Conservation (phyloP, 371 early-diverging fungal species). For the Mortierella sp. region DNA sequence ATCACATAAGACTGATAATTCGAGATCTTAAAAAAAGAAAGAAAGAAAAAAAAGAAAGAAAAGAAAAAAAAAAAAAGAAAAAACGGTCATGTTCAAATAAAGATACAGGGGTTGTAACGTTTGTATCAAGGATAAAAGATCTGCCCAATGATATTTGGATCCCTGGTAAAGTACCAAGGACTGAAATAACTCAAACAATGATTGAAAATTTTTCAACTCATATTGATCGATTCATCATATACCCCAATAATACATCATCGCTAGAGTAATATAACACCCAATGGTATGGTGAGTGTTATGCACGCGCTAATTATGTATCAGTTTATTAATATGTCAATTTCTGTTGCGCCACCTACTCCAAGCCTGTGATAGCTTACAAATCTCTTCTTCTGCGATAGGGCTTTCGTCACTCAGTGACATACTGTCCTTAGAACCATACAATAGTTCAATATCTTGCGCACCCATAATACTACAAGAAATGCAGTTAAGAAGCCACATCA, state of each 20-base stretch:
- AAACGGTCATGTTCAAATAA: neutral
- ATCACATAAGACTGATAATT: slow-evolving; percentile 3
- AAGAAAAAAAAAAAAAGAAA: neutral
- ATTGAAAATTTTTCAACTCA: no score
- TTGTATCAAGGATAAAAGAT: no score
- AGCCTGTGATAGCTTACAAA: neutral
- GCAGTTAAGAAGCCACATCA: slow-evolving; percentile 43
- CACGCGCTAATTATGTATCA: neutral
- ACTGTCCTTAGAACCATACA: slow-evolving; percentile 12
- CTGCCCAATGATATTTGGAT: no score
- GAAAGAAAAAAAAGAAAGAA: neutral
- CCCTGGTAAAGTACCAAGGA: no score
- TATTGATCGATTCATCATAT: no score
- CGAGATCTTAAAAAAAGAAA: neutral
- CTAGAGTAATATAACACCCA: no score
- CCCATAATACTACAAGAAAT: slow-evolving; percentile 44
- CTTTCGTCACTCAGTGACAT: neutral
- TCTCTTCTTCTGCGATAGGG: neutral
- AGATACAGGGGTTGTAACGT: no score
- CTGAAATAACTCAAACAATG: no score
- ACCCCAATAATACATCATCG: no score
- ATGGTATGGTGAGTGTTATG: no score
- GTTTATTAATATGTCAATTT: neutral
- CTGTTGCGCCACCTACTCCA: neutral
- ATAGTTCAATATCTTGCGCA: slow-evolving; percentile 15